A percentile compares a stretch with the other conserved stretches of the same genome.
Conservation (phyloP, 768 basidiomycete species). For the Rubroboletus satanas region DNA sequence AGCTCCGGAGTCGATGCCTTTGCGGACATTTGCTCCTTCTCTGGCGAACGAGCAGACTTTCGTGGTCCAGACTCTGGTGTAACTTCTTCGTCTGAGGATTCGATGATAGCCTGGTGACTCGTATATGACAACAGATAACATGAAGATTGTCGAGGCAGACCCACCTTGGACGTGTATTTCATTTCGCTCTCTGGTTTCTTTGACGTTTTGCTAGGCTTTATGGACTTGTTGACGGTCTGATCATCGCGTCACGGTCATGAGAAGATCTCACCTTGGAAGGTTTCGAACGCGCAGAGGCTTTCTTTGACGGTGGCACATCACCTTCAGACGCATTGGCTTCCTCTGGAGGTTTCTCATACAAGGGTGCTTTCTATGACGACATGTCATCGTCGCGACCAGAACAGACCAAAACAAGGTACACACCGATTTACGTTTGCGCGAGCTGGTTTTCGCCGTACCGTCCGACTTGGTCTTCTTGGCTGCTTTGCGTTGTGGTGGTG, state of each 20-base stretch:
- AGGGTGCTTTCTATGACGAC: background rate
- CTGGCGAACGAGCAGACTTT: slow-evolving; percentile 4
- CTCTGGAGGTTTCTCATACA: background rate
- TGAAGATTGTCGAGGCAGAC: background rate
- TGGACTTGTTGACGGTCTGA: slow-evolving; percentile 3
- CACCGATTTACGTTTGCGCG: slow-evolving; percentile 15
- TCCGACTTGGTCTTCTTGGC: slow-evolving; percentile 11
- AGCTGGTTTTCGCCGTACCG: background rate
- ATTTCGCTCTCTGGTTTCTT: slow-evolving; percentile 20
- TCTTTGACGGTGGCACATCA: slow-evolving; percentile 7
- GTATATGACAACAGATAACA: background rate
- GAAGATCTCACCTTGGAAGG: slow-evolving; percentile 8
- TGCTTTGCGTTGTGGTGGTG: background rate
- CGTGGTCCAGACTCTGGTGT: slow-evolving; percentile 1
- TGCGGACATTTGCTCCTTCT: slow-evolving; percentile 2
- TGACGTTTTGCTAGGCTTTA: slow-evolving; percentile 6
- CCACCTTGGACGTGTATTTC: slow-evolving; percentile 28
- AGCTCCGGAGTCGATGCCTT: slow-evolving; percentile 9
- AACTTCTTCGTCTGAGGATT: slow-evolving; percentile 29
- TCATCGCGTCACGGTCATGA: background rate
- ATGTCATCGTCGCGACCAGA: background rate
- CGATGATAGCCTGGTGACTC: slow-evolving; percentile 21
- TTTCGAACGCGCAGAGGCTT: slow-evolving; percentile 7
- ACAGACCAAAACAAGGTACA: background rate
- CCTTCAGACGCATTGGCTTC: slow-evolving; percentile 1